Base-by-base conservation (phyloP, 192 early-diverging fungal species). In the Mortierella alpina region DNA sequence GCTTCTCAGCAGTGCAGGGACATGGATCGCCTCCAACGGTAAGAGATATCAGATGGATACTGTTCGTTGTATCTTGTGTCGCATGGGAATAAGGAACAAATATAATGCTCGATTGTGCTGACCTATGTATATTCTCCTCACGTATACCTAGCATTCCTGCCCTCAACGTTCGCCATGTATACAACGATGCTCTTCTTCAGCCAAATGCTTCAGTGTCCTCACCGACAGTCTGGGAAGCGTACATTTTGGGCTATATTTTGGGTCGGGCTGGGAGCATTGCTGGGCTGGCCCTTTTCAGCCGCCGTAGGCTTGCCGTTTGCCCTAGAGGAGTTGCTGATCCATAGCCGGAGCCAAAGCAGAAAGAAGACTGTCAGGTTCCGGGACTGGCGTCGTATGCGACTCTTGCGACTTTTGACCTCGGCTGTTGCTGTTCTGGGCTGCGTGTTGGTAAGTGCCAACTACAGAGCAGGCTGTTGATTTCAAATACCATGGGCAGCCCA, bases 91-190 rank as follows among this genome's bases (percentile, higher is more conserved):
- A 31, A 31, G 31, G 31, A 31, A 31, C 31, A 31, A 31, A 13
- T 41, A 15, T 44, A 3, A 54, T 51, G 56, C 18, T 20, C 46
- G 54, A 59, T 10, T 58, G 11, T 18, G 20, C 15, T 42, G 55
- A 47, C 22, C 23, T 23, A 18, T 63, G 7, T 50, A 40, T 12
- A 17, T 69, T 45, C 23, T 62, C 20, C 48, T 45, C 57, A 4
- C 8, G 14, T 23, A 23, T 11, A 22, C 46, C 68, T n/a, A 84
- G 96, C 96, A 40, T 91, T 90, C 75, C 83, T 99, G 42, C 98
- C 98, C 0, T 96, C 96, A 12, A 89, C 94, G 23, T 97, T 98
- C 86, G 91, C 95, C 53, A 99, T 98, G 98, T 92, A 90, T 68
- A 77, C 88, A n/a, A 85, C 89, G 8, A 92, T 91, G 66, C 68